Evolutionary conservation across 108 stramenopile genomes (phyloP), one percentile per base, ranked within the genome.

Genomic region (Fistulifera pelliculosa): DNA sequence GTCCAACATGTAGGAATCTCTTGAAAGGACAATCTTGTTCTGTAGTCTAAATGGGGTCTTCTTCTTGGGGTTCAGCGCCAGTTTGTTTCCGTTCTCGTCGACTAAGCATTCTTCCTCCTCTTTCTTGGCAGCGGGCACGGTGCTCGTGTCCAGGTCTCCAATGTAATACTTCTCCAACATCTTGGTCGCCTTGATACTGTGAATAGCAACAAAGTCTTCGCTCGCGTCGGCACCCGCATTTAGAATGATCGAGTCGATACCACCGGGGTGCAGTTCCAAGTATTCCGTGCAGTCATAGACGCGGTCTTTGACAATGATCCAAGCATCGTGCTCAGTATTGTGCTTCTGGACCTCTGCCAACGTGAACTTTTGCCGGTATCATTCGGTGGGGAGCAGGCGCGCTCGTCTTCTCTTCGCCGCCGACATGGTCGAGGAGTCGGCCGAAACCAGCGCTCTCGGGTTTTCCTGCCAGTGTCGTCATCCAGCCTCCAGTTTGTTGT

Each of bases 131-230:
- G 41, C 23, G 6, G 19, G 19, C 24, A 64, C 52, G 15, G 65
- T 52, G 2, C 31, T 35, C 10, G 39, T 63, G 39, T 86, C 88
- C 31, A 98, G 61, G 38, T 90, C 85, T 22, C 97, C 97, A 58
- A 98, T 79, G 83, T 90, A 89, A 61, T 84, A 98, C 53, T 85
- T 80, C 27, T 94, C 83, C 7, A 98, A 71, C 87, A 94, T 90
- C 71, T 85, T 85, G 22, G 83, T 82, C 0, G 97, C 97, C 70
- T 93, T 96, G 38, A 62, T 58, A 14, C 93, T 94, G 71, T 98
- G 97, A 56, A 98, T 96, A n/a, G 94, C 95, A 18, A 87, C 84
- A 61, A 98, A 96, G 61, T 98, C 97, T 47, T 98, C 95, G 1
- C 95, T 96, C 38, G 91, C 73, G 60, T 98, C 97, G 22, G 68